Conservation (phyloP, 176 grass and related monocot species). For the Musa troglodytarum region DNA sequence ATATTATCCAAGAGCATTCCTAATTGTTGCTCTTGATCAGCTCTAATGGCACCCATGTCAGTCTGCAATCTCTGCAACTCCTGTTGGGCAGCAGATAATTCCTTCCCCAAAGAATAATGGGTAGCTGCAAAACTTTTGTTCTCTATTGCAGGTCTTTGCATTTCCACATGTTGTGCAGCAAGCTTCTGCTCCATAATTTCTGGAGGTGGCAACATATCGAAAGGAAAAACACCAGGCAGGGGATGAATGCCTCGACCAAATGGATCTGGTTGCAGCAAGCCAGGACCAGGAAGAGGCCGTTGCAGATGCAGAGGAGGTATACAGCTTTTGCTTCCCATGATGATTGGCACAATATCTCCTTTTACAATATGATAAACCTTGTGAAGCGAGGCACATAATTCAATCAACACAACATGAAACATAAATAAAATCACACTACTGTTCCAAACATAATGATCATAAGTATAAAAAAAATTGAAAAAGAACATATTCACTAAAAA, state of each 20-base stretch:
- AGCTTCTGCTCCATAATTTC: conserved; percentile 87
- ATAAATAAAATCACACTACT: no score
- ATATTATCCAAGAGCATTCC: conserved; percentile 55
- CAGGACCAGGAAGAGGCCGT: conserved; percentile 33
- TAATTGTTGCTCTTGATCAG: conserved; percentile 59
- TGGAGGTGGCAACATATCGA: conserved; percentile 48
- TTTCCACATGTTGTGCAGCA: conserved; percentile 45
- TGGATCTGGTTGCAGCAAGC: conserved; percentile 52
- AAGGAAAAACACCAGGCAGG: conserved; percentile 43
- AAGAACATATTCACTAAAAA: no score
- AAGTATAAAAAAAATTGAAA: no score
- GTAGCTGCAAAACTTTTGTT: conserved; percentile 52
- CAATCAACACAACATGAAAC: background rate
- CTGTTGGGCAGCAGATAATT: conserved; percentile 61
- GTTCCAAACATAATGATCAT: no score
- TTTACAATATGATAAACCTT: background rate
- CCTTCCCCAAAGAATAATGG: conserved; percentile 53
- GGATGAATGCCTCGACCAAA: conserved; percentile 44
- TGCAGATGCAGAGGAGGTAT: conserved; percentile 35
- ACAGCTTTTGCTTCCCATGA: conserved; percentile 57
- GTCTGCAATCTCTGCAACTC: conserved; percentile 64
- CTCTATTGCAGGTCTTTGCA: conserved; percentile 71
- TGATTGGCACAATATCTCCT: background rate
- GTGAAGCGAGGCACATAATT: background rate
- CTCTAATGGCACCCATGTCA: conserved; percentile 35